Evolutionary conservation across 495 filamentous ascomycete genomes (phyloP), one percentile per base, ranked within the genome.

Genomic region (Hypomontagnella submonticulosa): DNA sequence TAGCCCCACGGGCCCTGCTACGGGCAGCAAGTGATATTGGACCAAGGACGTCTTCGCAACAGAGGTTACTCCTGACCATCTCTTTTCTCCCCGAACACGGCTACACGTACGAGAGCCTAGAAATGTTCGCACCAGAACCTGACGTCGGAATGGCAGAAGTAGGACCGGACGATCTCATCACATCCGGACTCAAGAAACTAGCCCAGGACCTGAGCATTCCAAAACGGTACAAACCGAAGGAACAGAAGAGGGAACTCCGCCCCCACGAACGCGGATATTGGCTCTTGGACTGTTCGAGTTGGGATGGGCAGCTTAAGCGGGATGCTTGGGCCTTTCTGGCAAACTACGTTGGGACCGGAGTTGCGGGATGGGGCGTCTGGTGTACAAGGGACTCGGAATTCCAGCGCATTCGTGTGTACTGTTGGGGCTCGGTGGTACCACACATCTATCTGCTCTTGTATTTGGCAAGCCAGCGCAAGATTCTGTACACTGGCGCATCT

Each of bases 261-360:
- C 73, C 72, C 0, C 78, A 85, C 12, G 90, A 93, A 68, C 76
- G 90, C 27, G 90, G 90, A 13, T 83, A 89, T 71, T 93, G 90
- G 90, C 70, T 75, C 10, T 44, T 92, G 1, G 79, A 81, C 16
- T 81, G 85, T 54, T 61, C 71, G 4, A 60, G 75, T 9, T 86
- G 83, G 84, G 64, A 72, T 4, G 27, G 63, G 4, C 67, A 67
- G 0, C 69, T 79, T 4, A 78, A 78, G 27, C 59, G 55, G 4
- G 76, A 83, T 7, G 84, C 86, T 51, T 92, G 90, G 90, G 61
- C 72, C 1, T 90, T 85, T 51, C 71, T 93, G 3, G 75, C 72
- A 0, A 81, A 85, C 3, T 88, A 87, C 61, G 67, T 93, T 8
- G 77, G 76, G 1, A 79, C 79, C 13, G 88, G 84, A 0, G 67